Conservation (phyloP, 2,329 filamentous ascomycete species). For the Sporothrix luriei region DNA sequence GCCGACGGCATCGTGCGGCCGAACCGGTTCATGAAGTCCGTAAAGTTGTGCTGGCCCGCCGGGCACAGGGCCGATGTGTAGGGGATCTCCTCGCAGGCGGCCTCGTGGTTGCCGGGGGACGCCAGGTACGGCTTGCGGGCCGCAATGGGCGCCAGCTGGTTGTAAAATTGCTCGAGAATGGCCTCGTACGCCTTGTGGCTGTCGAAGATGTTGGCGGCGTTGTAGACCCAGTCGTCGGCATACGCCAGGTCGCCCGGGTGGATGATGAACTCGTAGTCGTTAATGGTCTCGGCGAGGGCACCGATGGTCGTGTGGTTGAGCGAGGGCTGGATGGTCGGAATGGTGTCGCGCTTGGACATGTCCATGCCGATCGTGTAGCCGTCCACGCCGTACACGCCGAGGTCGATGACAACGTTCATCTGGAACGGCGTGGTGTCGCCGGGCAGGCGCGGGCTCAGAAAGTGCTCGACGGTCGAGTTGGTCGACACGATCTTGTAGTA, state of each 20-base stretch:
- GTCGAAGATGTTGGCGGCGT: constrained; percentile 59
- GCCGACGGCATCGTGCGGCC: constrained; percentile 55
- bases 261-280: constrained; percentile 59
- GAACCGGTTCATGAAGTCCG: constrained; percentile 61
- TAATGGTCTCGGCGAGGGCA: constrained; percentile 53
- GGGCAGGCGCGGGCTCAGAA: constrained; percentile 55
- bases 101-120: constrained; percentile 62
- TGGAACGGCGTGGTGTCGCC: constrained; percentile 59
- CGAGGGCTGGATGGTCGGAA: constrained; percentile 53
- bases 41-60: constrained; percentile 62
- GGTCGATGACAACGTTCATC: constrained; percentile 56
- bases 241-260: constrained; percentile 61
- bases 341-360: constrained; percentile 51
- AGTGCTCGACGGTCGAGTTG: constrained; percentile 57
- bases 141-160: constrained; percentile 57
- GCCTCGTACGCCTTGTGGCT: constrained; percentile 97
- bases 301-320: constrained; percentile 63
- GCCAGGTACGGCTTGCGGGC: constrained; percentile 60
- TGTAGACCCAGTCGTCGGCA: constrained; percentile 60
- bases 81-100: constrained; percentile 52
- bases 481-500: constrained; percentile 62
- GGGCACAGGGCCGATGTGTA: constrained; percentile 48
- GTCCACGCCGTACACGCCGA: constrained; percentile 58
- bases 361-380: constrained; percentile 54
- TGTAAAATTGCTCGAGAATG: constrained; percentile 85